Conservation (phyloP, 805 yeast species). For the Ogataea henricii region DNA sequence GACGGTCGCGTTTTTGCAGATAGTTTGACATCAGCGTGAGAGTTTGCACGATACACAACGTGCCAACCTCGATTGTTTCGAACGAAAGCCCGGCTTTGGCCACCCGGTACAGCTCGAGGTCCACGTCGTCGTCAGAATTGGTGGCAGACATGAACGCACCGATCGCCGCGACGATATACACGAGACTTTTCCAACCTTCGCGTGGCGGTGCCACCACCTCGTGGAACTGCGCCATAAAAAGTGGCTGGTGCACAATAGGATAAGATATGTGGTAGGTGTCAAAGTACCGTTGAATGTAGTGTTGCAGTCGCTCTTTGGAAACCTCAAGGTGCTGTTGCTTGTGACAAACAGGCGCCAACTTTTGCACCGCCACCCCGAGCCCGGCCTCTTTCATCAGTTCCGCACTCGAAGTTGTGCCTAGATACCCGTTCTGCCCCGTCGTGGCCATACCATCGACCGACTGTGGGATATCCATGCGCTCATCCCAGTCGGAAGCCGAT, state of each 20-base stretch:
- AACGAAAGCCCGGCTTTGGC: constrained; percentile 17
- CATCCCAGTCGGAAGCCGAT: not conserved
- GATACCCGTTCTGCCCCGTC: constrained; percentile 18
- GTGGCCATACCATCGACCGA: constrained; percentile 22
- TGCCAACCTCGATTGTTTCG: constrained; percentile 19
- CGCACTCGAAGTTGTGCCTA: constrained; percentile 19
- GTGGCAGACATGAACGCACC: constrained; percentile 22
- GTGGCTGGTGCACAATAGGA: constrained; percentile 19
- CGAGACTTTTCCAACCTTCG: constrained; percentile 20
- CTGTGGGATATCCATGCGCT: not conserved
- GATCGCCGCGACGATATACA: constrained; percentile 21
- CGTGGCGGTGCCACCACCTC: constrained; percentile 17
- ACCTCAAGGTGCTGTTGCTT: not conserved
- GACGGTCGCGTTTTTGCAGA: constrained; percentile 19
- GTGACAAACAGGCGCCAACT: not conserved
- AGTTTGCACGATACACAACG: constrained; percentile 18
- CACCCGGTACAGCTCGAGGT: constrained; percentile 13
- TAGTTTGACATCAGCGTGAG: constrained; percentile 19
- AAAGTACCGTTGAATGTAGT: constrained; percentile 15
- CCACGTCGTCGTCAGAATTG: constrained; percentile 12
- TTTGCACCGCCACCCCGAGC: not conserved
- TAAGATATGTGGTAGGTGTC: constrained; percentile 20
- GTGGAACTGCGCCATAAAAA: constrained; percentile 22
- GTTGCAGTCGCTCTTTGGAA: constrained; percentile 8
- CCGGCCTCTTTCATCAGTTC: constrained; percentile 11